A percentile compares a stretch with the other conserved stretches of the same genome.
Conservation (phyloP, 495 filamentous ascomycete genomes). For the Penicillium mononematosum region DNA sequence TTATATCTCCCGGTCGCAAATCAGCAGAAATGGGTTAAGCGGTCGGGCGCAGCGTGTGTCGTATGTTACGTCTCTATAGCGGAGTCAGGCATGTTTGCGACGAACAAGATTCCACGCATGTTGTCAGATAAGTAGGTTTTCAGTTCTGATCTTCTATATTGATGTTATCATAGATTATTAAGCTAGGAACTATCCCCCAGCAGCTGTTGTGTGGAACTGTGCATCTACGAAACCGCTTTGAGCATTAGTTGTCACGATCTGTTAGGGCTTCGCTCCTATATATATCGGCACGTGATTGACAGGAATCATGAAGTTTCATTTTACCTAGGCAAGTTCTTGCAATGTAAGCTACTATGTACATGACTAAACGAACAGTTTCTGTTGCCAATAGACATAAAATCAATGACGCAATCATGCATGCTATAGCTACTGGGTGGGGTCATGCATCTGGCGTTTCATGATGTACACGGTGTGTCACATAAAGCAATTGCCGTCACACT, state of each 20-base stretch:
- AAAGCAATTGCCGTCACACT: neutral
- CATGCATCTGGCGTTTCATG: neutral
- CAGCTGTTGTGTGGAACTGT: neutral
- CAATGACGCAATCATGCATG: neutral
- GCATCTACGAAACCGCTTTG: neutral
- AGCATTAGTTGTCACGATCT: neutral
- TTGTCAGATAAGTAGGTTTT: neutral
- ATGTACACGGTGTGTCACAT: constrained; percentile 4
- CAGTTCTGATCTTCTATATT: neutral
- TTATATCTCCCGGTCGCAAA: neutral
- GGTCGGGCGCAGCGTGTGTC: neutral
- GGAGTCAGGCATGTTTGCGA: neutral
- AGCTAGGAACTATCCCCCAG: neutral
- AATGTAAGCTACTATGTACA: neutral
- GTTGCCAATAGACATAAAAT: neutral
- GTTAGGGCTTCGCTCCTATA: constrained; percentile 1
- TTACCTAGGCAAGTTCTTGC: neutral
- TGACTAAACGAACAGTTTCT: neutral
- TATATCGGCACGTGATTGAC: constrained; percentile 1
- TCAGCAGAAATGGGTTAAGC: neutral
- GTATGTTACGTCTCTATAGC: too few relatives aligned
- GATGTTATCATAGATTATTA: neutral
- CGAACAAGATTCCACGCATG: neutral
- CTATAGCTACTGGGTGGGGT: neutral
- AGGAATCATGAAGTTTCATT: neutral